Base-by-base conservation (phyloP, 176 grass and related monocot species). In the Aegilops longissima region DNA sequence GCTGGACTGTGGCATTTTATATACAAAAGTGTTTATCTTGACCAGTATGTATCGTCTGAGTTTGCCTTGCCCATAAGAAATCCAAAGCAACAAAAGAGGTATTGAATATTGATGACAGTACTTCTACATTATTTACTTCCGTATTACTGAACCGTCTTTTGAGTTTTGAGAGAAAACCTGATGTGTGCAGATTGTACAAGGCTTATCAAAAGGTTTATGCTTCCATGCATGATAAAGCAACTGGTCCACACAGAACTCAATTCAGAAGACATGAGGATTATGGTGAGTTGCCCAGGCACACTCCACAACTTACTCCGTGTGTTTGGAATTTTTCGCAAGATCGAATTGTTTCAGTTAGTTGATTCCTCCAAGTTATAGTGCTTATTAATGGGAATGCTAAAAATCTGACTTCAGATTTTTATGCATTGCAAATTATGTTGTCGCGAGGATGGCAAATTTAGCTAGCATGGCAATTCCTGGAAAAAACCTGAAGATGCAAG, bases 1-100 rank as follows among this genome's bases (percentile, higher is more conserved):
- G 90, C 85, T 88, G 97, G 97, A 86, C 97, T 96, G 66, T 99
- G 94, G 88, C 97, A 99, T 91, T 99, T 96, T 58, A 93, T 99
- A 21, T 99, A 99, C 71, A 94, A 87, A 89, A 99, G 94, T 14
- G 30, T 99, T 18, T 94, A 93, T 82, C 94, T 99, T 79, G 91
- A 94, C 65, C 94, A 96, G 80, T 99, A 93, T 76, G 92, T 96
- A 25, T 99, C 97, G 36, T 96, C 97, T 31, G 92, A 96, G 10
- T 42, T 42, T 42, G n/a, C n/a, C n/a, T n/a, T n/a, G 18, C 85
- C 89, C 82, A 81, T 96, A 88, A 96, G 84, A 27, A 92, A 80
- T 77, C 85, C 70, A 66, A 97, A 88, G 67, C 94, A 99, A 89
- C 92, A 93, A 77, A 99, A 99, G 76, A 93, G 94, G 97, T 96